Conservation (phyloP, 2,329 filamentous ascomycete genomes). For the Arthroderma sp. region DNA sequence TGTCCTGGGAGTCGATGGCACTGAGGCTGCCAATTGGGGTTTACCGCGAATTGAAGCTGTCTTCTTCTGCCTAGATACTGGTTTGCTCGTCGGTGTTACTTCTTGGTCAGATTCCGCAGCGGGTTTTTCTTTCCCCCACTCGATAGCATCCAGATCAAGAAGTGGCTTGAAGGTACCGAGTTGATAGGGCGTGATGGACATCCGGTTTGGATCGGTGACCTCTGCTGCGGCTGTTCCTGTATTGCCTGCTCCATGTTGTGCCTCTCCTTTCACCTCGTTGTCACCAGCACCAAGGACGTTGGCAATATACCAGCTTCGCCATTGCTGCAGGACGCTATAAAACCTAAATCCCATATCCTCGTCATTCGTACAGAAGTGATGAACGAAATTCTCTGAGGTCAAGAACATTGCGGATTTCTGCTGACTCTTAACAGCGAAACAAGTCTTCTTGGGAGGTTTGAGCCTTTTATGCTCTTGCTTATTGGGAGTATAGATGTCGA, state of each 20-base stretch:
- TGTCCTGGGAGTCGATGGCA: neutral
- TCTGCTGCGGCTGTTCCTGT: constrained; percentile 12
- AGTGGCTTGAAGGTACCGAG: constrained; percentile 56
- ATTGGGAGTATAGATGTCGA: constrained; percentile 75
- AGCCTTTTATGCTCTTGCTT: constrained; percentile 56
- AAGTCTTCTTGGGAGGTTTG: constrained; percentile 71
- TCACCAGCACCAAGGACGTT: constrained; percentile 52
- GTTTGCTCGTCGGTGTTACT: no score
- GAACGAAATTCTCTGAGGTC: constrained; percentile 72
- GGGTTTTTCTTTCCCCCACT: no score
- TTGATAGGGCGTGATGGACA: constrained; percentile 36
- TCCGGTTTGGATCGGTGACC: constrained; percentile 13
- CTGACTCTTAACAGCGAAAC: constrained; percentile 83
- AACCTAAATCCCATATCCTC: constrained; percentile 52
- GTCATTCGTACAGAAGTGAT: constrained; percentile 81
- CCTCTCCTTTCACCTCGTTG: constrained; percentile 18
- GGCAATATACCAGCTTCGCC: constrained; percentile 86
- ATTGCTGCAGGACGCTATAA: constrained; percentile 57
- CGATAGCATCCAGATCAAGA: constrained; percentile 41
- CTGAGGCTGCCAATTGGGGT: neutral
- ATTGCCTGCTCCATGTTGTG: constrained; percentile 9
- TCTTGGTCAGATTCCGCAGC: no score
- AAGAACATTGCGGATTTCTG: constrained; percentile 76
- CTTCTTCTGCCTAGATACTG: no score
- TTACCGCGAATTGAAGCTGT: no score